A percentile compares a stretch with the other conserved stretches of the same genome.
Evolutionary conservation across 1,139 yeast species (phyloP).

Genomic region (Pichia norvegensis): DNA sequence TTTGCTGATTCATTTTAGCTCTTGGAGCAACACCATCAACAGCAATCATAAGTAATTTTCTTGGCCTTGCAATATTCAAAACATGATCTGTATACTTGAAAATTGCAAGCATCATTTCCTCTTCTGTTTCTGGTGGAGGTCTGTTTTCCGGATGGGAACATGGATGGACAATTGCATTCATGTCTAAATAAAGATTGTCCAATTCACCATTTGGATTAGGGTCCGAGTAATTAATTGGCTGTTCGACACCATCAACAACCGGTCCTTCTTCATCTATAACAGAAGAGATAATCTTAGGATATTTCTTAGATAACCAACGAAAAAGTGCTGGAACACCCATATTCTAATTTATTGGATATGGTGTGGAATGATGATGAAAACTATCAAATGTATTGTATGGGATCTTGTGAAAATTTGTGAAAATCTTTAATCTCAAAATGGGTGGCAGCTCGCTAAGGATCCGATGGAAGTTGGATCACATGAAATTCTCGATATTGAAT

Average conservation of each 20-base stretch:
- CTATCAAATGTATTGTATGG: no score
- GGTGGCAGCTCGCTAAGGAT: not conserved
- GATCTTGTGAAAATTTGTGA: not conserved
- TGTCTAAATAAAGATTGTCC: constrained; percentile 83
- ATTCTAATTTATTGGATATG: not conserved
- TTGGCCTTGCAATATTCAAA: constrained; percentile 86
- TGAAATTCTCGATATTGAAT: no score
- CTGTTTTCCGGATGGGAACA: constrained; percentile 94
- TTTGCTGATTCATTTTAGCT: constrained; percentile 97
- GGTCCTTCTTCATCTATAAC: constrained; percentile 69
- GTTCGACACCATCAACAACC: constrained; percentile 47
- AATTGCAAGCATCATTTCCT: constrained; percentile 87
- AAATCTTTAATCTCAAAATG: not conserved
- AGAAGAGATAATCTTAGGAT: constrained; percentile 89
- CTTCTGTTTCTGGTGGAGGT: constrained; percentile 91
- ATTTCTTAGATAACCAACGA: constrained; percentile 90
- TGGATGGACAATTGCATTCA: constrained; percentile 98
- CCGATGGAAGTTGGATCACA: no score
- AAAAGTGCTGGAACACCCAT: constrained; percentile 95
- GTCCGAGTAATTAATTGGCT: constrained; percentile 60
- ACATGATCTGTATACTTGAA: constrained; percentile 88
- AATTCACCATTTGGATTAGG: constrained; percentile 95
- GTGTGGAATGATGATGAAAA: not conserved
- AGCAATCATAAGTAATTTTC: constrained; percentile 87
- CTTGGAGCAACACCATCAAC: constrained; percentile 99